Evolutionary conservation across 306 rosid genomes (phyloP), one percentile per base, ranked within the genome.

Genomic region (Dryas octopetala): DNA sequence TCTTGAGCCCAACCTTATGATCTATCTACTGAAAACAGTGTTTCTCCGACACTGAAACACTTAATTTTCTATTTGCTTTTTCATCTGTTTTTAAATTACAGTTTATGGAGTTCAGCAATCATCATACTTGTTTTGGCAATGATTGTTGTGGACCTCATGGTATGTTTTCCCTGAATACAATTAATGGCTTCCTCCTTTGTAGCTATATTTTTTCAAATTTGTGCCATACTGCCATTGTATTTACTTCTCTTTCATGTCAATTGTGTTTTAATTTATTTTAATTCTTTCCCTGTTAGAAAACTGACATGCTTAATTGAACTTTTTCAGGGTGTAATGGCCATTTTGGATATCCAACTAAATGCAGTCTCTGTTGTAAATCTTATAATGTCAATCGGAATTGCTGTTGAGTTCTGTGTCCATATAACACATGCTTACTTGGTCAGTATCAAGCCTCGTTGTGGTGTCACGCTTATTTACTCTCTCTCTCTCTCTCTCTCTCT

Each of bases 391-490:
- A 82, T 95, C 13, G 98, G 98, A 74, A 95, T 95, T 65, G 95
- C 98, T 50, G 97, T 91, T 43, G 97, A 95, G 91, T 95, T 95
- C 83, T 95, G 97, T 73, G 96, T 91, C 79, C 98, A 95, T 73
- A 90, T 95, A 75, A 80, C 84, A 63, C 98, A 95, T 80, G 98
- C 98, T 38, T 95, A 88, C 84, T 87, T 80, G 97, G 98, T 95
- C 64, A 80, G 98, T 90, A 49, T 74, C 64, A 43, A 79, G 55
- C 53, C 83, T 45, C 12, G 16, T 63, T 54, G n/a, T 1, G 48
- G 61, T 52, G 55, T 51, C 49, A 50, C 48, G 17, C 48, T 52
- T 69, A 14, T 9, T 15, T 69, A 8, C 26, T 43, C 40, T 32
- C 3, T 32, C 2, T 32, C 38, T 32, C 38, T 32, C 38, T 32